Conservation (phyloP, 2,329 filamentous ascomycete species). For the Epichloe scottii region DNA sequence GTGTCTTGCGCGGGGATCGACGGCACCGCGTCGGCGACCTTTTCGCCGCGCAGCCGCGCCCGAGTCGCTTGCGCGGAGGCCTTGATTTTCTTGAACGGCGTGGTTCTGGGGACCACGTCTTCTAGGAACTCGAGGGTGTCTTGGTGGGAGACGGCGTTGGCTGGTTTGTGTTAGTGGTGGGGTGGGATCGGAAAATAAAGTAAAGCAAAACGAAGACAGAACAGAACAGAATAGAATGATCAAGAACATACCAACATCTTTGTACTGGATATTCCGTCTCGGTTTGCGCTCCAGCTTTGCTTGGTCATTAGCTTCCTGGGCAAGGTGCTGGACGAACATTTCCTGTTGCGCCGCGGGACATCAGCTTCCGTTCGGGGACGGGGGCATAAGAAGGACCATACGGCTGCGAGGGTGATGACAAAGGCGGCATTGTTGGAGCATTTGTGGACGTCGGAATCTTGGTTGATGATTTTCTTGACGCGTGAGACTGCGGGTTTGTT, state of each 20-base stretch:
- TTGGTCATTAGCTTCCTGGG: constrained; percentile 73
- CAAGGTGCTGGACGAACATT: constrained; percentile 88
- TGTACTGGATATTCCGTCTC: constrained; percentile 87
- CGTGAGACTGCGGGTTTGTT: constrained; percentile 54
- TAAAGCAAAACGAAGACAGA: neutral
- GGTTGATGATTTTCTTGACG: constrained; percentile 87
- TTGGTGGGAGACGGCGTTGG: constrained; percentile 71
- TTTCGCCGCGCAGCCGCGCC: constrained; percentile 29
- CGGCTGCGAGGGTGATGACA: constrained; percentile 81
- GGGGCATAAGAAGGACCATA: constrained; percentile 23
- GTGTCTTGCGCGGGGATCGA: constrained; percentile 4
- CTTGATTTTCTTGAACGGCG: constrained; percentile 69
- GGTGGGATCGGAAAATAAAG: neutral
- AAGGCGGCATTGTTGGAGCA: constrained; percentile 94
- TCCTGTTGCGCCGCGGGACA: constrained; percentile 41
- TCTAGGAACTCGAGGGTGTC: constrained; percentile 93
- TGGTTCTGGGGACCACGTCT: constrained; percentile 80
- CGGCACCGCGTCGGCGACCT: constrained; percentile 13
- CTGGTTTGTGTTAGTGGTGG: constrained; percentile 26
- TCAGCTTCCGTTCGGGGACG: neutral
- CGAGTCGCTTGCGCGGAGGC: constrained; percentile 41
- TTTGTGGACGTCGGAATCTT: constrained; percentile 73
- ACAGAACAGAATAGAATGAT: too few relatives aligned
- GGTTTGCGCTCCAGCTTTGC: constrained; percentile 87
- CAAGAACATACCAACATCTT: constrained; percentile 61